phyloP scores from a whole-genome alignment of 129 eudicot genomes.

The Flaveria linearis region DNA sequence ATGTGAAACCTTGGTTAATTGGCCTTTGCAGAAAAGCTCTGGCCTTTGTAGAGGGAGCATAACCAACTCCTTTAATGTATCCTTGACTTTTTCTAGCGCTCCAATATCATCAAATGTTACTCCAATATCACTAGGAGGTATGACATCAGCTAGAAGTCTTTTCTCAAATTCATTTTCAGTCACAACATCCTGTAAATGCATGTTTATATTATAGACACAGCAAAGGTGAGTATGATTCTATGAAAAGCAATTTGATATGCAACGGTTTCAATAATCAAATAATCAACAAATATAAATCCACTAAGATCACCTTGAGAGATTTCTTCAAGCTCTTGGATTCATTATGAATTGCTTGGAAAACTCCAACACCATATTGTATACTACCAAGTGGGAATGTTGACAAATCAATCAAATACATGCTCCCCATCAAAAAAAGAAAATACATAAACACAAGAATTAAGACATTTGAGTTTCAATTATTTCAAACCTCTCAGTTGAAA shows the following conservation, averaged over 20 bases:
- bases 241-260: background rate
- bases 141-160: conserved; percentile 86
- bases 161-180: conserved; percentile 96
- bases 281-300: conserved; percentile 10
- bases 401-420: conserved; percentile 18
- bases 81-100: conserved; percentile 94
- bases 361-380: conserved; percentile 66
- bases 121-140: conserved; percentile 93
- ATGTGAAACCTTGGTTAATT: conserved; percentile 70
- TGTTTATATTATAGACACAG: conserved; percentile 11
- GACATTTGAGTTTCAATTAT: background rate
- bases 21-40: conserved; percentile 97
- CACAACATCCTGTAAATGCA: conserved; percentile 65
- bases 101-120: conserved; percentile 98
- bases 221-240: background rate
- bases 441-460: background rate
- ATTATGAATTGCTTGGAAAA: conserved; percentile 66
- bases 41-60: conserved; percentile 98
- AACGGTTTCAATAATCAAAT: background rate
- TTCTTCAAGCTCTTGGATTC: conserved; percentile 89
- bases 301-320: conserved; percentile 75
- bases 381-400: conserved; percentile 45
- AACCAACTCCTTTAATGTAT: conserved; percentile 90
- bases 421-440: conserved; percentile 3
- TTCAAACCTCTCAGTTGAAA: conserved; percentile 65